Evolutionary conservation across 2,329 filamentous ascomycete species (phyloP), one percentile per base, ranked within the genome.

Genomic region (Dactylella cylindrospora): DNA sequence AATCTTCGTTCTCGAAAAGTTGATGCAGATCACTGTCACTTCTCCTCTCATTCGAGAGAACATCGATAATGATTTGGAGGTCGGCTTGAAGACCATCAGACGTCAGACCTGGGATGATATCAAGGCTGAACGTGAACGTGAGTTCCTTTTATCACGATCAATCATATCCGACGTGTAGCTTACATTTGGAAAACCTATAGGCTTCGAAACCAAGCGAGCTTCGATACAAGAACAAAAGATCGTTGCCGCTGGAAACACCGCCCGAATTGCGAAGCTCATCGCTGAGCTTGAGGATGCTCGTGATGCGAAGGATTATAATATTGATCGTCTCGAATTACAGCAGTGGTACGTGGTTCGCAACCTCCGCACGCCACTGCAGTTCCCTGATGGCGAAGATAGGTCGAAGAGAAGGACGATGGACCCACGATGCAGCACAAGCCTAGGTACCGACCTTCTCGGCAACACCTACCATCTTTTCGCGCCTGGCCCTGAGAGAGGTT

Each of bases 291-390:
- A 61, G 17, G 55, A 61, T 22, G 55, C 55, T 23, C 50, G 55
- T 12, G 55, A 61, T 28, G 53, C 55, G 13, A 61, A 61, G 35
- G 55, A 61, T 20, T 61, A 61, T 38, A 61, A 61, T 46, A 61
- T 61, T 43, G 55, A 61, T 49, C 47, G 55, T 15, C 49, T 61
- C 28, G 55, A 61, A 22, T 49, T 61, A 35, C 55, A 61, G 55
- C 55, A 61, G 55, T 61, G 55, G 55, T 61, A 61, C 29, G 55
- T 61, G 47, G 55, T 61, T 52, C 55, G 55, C 47, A 61, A 61
- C 46, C 55, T 61, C 49, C 55, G 55, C 40, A 61, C 55, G 43
- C 55, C 55, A 61, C 55, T 61, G 35, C 55, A 61, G 55, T 61
- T 61, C 47, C 55, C 55, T 61, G 55, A 61, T 53, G 55, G 55